These are phyloP conservation scores for Termitomyces sp. DNA, from an alignment of 768 basidiomycete genomes.

Conservation along the genomic window DNA sequence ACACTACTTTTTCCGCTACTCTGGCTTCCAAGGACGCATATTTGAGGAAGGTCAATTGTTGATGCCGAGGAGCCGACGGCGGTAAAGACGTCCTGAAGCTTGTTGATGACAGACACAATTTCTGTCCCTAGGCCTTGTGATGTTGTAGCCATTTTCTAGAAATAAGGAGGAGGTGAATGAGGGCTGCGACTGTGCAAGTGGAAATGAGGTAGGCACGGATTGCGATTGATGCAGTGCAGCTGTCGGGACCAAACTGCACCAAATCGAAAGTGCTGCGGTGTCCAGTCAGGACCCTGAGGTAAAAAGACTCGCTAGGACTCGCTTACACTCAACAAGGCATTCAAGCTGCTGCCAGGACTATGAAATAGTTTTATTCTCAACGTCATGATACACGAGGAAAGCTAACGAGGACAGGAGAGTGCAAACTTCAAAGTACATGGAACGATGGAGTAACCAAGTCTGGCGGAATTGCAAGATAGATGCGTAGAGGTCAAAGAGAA, in stretches of 20 bases:
- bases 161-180: conserved; percentile 18
- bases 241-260: conserved; percentile 20
- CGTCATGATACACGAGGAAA: conserved; percentile 11
- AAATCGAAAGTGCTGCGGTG: conserved; percentile 13
- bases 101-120: conserved; percentile 81
- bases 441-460: neutral
- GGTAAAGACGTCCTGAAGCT: conserved; percentile 87
- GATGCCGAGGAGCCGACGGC: conserved; percentile 77
- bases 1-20: conserved; percentile 95
- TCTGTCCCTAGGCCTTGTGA: conserved; percentile 71
- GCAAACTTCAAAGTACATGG: conserved; percentile 13
- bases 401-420: conserved; percentile 6
- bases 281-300: too few species aligned
- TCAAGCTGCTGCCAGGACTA: neutral
- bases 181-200: conserved; percentile 9
- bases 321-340: neutral
- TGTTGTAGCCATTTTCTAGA: conserved; percentile 49
- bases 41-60: conserved; percentile 88
- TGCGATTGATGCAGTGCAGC: conserved; percentile 10
- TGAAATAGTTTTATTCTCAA: neutral
- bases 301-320: too few species aligned
- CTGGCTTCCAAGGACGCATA: conserved; percentile 88
- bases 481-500: conserved; percentile 1
- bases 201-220: conserved; percentile 14
- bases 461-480: neutral